phyloP scores from a whole-genome alignment of 192 early-diverging fungal species.

The Funneliformis mosseae region DNA sequence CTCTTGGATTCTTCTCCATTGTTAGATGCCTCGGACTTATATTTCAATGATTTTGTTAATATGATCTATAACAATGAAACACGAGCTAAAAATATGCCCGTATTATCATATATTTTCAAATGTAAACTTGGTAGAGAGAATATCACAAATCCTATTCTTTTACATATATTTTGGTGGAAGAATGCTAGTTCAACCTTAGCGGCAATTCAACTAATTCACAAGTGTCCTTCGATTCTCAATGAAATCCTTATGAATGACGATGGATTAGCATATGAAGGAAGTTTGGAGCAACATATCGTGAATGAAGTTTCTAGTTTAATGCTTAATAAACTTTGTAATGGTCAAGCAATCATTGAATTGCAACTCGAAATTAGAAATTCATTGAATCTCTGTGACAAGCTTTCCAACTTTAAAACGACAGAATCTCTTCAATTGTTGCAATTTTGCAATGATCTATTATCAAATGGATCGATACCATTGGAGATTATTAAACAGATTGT shows the following conservation, averaged over 20 bases:
- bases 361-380: constrained; percentile 14
- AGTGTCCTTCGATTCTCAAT: neutral
- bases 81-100: neutral
- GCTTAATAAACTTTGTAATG: neutral
- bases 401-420: neutral
- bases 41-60: constrained; percentile 26
- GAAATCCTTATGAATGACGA: neutral
- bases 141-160: constrained; percentile 23
- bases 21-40: neutral
- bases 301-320: neutral
- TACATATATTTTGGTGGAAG: constrained; percentile 33
- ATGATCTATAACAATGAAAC: neutral
- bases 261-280: too few species aligned
- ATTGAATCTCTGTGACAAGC: constrained; percentile 6
- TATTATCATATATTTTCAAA: neutral
- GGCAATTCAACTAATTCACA: constrained; percentile 12
- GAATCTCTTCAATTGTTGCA: neutral
- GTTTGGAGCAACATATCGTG: constrained; percentile 13
- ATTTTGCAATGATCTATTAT: constrained; percentile 30
- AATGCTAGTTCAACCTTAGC: constrained; percentile 8
- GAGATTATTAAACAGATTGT: neutral
- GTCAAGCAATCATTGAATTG: neutral
- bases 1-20: constrained; percentile 7
- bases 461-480: constrained; percentile 10
- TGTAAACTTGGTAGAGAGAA: constrained; percentile 8